These are phyloP conservation scores for Helotiales sp. DNA, from an alignment of 2,329 filamentous ascomycete species.

Conservation along the genomic window DNA sequence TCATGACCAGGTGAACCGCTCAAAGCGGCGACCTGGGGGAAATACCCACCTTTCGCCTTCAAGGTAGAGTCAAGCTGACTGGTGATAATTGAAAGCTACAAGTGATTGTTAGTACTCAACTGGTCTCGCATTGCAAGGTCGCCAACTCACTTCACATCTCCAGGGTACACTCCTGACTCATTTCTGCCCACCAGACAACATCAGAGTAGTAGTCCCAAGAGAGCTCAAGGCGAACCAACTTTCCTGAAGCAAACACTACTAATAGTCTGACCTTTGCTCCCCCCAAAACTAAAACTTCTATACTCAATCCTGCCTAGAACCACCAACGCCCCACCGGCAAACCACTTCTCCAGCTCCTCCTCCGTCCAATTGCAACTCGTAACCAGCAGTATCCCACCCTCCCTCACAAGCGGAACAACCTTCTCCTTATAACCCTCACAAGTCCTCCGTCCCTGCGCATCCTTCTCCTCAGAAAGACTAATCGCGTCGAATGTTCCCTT, in stretches of 20 bases:
- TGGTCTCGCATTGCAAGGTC: neutral
- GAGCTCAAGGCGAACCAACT: conserved; percentile 18
- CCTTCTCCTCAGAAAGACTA: conserved; percentile 67
- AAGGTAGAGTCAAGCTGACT: neutral
- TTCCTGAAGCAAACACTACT: conserved; percentile 82
- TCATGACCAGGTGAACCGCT: too few species aligned
- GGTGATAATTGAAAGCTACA: neutral
- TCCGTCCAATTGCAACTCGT: conserved; percentile 99
- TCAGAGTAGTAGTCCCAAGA: neutral
- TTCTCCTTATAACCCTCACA: conserved; percentile 77
- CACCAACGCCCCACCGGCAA: conserved; percentile 55
- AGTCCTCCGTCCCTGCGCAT: conserved; percentile 60
- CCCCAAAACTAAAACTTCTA: conserved; percentile 86
- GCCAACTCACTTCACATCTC: neutral
- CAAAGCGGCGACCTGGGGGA: too few species aligned
- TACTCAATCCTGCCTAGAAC: conserved; percentile 77
- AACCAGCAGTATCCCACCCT: conserved; percentile 76
- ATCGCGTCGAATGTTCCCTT: conserved; percentile 99
- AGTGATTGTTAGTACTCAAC: neutral
- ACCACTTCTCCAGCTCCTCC: conserved; percentile 81
- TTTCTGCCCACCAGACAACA: neutral
- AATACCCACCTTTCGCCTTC: too few species aligned
- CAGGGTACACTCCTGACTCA: neutral
- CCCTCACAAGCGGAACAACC: conserved; percentile 70
- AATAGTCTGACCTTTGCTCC: conserved; percentile 85